Evolutionary conservation across 2,329 filamentous ascomycete species (phyloP), one percentile per base, ranked within the genome.

Genomic region (Alternaria incomplexa): DNA sequence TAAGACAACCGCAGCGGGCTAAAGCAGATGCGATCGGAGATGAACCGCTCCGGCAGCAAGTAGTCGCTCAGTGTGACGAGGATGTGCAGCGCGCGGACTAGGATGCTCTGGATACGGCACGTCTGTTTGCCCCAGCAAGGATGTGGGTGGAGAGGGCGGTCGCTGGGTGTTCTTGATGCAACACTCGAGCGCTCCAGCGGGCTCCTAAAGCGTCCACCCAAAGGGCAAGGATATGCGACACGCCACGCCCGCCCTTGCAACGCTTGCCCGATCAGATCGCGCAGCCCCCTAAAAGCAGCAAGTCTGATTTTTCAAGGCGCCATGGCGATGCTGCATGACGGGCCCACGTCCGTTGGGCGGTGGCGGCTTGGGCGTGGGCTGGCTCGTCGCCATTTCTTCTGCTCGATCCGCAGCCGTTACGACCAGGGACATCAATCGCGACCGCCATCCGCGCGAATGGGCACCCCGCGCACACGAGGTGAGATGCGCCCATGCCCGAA

Each of bases 11-110:
- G 54, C 44, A 61, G 58, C 60, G 60, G 67, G 67, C 69, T 67
- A 69, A 63, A 66, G 66, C 70, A 72, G 73, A 78, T 75, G 73
- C 72, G 77, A 79, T 79, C 78, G 78, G 78, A 80, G 76, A 80
- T 79, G 72, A 72, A 70, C 67, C 70, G 72, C 69, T 54, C 61
- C 67, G 69, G 68, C 70, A 74, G 63, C 69, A 69, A 72, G 69
- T 70, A 61, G 65, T 68, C 65, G 68, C 60, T 65, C 58, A 58
- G 69, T 66, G 69, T 71, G 70, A 73, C 69, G 64, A 65, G 67
- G 59, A 47, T 60, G 52, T 67, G 70, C 68, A 71, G 69, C 51
- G 57, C 32, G 54, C 25, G 59, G 36, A 61, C 63, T 56, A 62
- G 68, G 64, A 58, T 65, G 28, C 46, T 46, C 54, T 58, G 58